A percentile compares a stretch with the other conserved stretches of the same genome.
phyloP scores from a whole-genome alignment of 2,329 filamentous ascomycete species.

The Colletotrichum echinochloae region DNA sequence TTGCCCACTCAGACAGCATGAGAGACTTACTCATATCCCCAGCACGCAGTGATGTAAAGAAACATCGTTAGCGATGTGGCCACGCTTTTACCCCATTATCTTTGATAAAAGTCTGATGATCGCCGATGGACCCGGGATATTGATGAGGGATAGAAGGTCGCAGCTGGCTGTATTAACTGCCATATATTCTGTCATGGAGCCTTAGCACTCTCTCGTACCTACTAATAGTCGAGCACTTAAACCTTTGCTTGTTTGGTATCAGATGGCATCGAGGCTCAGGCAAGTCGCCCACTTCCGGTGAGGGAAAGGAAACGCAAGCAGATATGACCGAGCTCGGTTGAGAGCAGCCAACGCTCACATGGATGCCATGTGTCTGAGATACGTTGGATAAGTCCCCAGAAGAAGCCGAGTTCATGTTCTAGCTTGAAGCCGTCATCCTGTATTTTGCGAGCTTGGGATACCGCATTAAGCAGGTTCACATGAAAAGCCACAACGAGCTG shows the following conservation, averaged over 20 bases:
- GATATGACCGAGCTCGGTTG: slow-evolving; percentile 38
- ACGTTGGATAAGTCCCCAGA: slow-evolving; percentile 57
- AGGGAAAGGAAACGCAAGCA: not conserved
- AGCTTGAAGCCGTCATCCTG: slow-evolving; percentile 56
- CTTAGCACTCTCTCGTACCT: not conserved
- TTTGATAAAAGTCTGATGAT: slow-evolving; percentile 11
- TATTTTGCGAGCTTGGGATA: slow-evolving; percentile 48
- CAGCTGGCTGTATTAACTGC: slow-evolving; percentile 8
- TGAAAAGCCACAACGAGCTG: not conserved
- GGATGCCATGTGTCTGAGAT: slow-evolving; percentile 63
- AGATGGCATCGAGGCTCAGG: not conserved
- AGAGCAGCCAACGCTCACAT: slow-evolving; percentile 53
- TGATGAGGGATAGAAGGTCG: not conserved
- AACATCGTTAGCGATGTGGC: slow-evolving; percentile 34
- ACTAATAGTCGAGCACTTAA: not conserved
- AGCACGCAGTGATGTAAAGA: slow-evolving; percentile 35
- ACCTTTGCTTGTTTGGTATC: not conserved
- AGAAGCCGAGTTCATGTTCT: slow-evolving; percentile 56
- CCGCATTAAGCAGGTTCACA: slow-evolving; percentile 44
- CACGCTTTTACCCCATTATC: not conserved
- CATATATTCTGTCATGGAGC: not conserved
- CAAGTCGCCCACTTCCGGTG: slow-evolving; percentile 17
- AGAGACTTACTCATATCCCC: not conserved
- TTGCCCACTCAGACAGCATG: slow-evolving; percentile 1
- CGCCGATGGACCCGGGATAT: slow-evolving; percentile 5